Percentiles rank a stretch among this genome's conserved stretches.
Evolutionary conservation across 2,329 filamentous ascomycete genomes (phyloP).

Genomic region (Diaporthe sp.): DNA sequence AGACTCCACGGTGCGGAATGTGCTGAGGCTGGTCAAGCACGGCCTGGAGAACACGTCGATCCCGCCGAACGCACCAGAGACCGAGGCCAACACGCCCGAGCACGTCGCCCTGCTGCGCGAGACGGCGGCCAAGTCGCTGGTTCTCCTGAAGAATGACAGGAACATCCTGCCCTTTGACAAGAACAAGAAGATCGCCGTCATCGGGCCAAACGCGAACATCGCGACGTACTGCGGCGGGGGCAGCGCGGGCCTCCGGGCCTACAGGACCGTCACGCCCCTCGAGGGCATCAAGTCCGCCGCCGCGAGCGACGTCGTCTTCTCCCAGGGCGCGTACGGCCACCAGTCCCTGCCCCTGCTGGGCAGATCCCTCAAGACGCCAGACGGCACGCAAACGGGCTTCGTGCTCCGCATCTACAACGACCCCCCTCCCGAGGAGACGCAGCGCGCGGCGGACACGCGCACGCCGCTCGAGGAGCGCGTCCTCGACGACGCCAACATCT

Average conservation of each 20-base stretch:
- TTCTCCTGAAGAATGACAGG: constrained; percentile 75
- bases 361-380: constrained; percentile 44
- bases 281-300: constrained; percentile 47
- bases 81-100: constrained; percentile 48
- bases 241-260: constrained; percentile 50
- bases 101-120: constrained; percentile 64
- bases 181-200: constrained; percentile 61
- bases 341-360: constrained; percentile 52
- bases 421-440: constrained; percentile 16
- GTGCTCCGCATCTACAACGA: constrained; percentile 49
- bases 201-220: constrained; percentile 66
- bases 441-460: constrained; percentile 17
- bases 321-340: constrained; percentile 50
- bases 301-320: constrained; percentile 44
- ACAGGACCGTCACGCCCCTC: constrained; percentile 50
- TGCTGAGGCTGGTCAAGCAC: constrained; percentile 51
- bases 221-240: constrained; percentile 52
- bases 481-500: constrained; percentile 46
- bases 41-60: constrained; percentile 27
- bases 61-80: constrained; percentile 45
- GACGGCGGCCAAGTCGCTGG: constrained; percentile 72
- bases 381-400: constrained; percentile 45
- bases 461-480: constrained; percentile 44
- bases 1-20: constrained; percentile 49
- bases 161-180: constrained; percentile 65